Evolutionary conservation across 768 basidiomycete species (phyloP), one percentile per base, ranked within the genome.

Genomic region (Calocybe cyanea): DNA sequence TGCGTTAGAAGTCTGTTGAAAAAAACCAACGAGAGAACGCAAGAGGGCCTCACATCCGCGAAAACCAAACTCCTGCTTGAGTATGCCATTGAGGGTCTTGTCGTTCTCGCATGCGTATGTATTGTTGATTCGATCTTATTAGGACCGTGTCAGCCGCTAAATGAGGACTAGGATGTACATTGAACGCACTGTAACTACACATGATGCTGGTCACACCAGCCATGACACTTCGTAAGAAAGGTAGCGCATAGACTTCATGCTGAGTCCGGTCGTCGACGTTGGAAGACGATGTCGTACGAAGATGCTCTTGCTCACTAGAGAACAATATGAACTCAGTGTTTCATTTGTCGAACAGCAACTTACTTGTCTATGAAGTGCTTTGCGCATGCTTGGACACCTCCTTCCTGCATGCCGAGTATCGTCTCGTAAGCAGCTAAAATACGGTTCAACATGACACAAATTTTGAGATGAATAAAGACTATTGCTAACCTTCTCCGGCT

Each of bases 301-400:
- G 67, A 52, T 80, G 75, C 59, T 87, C 84, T 64, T 87, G 85
- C 60, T 87, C 85, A 57, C 81, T 86, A 46, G 10, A n/a, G n/a
- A 13, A 23, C 10, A 7, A 20, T 2, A 25, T 13, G 32, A 21
- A 2, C 7, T 3, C 2, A 9, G 11, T 85, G 64, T 46, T 87
- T 28, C 9, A n/a, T 2, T 9, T 21, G 20, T 3, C 7, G 20
- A 33, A 3, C 8, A 28, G 2, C 2, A 2, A 67, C 77, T 32
- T 43, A 85, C 84, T 87, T 87, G 63, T 83, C 80, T 49, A 91
- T 75, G 45, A 75, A 79, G 63, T 93, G 91, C 62, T 93, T 93
- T 10, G 88, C 89, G 46, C 85, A 89, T 0, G 91, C 89, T 58
- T 90, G 87, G 0, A 92, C 85, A 35, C 92, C 92, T 8, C 67